Base-by-base conservation (phyloP, 2,329 filamentous ascomycete genomes). In the Neofusicoccum parvum region DNA sequence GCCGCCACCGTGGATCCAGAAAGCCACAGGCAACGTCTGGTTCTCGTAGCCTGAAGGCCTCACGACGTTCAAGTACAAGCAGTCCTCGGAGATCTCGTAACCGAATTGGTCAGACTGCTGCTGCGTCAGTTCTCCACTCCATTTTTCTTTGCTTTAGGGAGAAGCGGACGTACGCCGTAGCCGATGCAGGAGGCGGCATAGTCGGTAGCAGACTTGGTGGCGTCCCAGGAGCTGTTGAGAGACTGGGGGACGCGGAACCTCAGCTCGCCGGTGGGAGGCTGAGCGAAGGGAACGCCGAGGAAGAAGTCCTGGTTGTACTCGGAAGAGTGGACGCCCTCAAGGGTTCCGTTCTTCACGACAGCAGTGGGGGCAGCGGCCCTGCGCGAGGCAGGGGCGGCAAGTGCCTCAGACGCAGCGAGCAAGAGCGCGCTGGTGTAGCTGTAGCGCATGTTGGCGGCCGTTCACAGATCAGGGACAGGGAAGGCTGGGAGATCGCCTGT, bases 61-160 rank as follows among this genome's bases (percentile, higher is more conserved):
- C 32, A 90, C 78, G 7, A 90, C 80, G 69, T 89, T 90, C 67
- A 90, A 76, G 50, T 85, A 87, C 3, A 90, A 79, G 67, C 88
- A 90, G 70, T 88, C 84, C 70, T 89, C 87, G 11, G 74, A 75
- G 69, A 77, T 74, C 14, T 67, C 17, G 54, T 70, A 70, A 36
- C 43, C 36, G 51, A 65, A 67, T 54, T 70, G 65, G 58, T 70
- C 68, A 49, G 58, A 50, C 66, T 67, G 23, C 6, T 10, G 11
- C 3, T 5, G 10, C 2, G 49, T 48, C 15, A 64, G 41, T 14
- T 14, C 12, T 17, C 41, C 34, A 34, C 20, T 23, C 20, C 3
- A 23, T 23, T 23, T 32, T 27, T 36, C 1, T 1, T 14, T n/a
- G 6, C 23, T 11, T 37, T 5, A 37, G 14, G 0, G 14, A 23